Conservation (phyloP, 2,329 filamentous ascomycete species). For the Neurospora sp. region DNA sequence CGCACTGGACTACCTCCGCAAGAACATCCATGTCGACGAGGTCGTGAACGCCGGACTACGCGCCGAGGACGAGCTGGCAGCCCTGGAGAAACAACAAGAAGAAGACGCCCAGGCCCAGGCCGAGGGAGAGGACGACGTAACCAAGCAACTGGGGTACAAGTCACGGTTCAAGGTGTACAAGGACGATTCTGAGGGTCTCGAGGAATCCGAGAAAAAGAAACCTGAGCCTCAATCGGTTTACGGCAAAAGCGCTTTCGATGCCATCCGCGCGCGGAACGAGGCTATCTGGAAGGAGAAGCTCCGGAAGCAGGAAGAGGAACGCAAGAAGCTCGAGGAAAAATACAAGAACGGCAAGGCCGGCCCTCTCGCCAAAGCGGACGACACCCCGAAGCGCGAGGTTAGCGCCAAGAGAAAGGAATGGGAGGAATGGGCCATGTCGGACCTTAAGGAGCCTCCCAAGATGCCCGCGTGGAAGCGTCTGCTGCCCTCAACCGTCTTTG, state of each 20-base stretch:
- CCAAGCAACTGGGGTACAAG: slow-evolving; percentile 1
- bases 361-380: slow-evolving; percentile 30
- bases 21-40: slow-evolving; percentile 47
- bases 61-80: slow-evolving; percentile 51
- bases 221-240: slow-evolving; percentile 34
- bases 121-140: slow-evolving; percentile 11
- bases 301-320: slow-evolving; percentile 18
- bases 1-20: slow-evolving; percentile 46
- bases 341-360: slow-evolving; percentile 29
- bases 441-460: slow-evolving; percentile 40
- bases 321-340: slow-evolving; percentile 28
- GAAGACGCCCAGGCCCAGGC: slow-evolving; percentile 14
- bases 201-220: slow-evolving; percentile 18
- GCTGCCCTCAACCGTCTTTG: slow-evolving; percentile 41
- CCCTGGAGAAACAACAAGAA: slow-evolving; percentile 31
- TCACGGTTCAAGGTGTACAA: slow-evolving; percentile 17
- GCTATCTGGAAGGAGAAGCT: slow-evolving; percentile 37
- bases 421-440: slow-evolving; percentile 36
- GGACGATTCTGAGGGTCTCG: slow-evolving; percentile 1
- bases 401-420: slow-evolving; percentile 32
- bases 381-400: slow-evolving; percentile 25
- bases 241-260: slow-evolving; percentile 46
- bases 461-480: slow-evolving; percentile 44
- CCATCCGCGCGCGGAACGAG: slow-evolving; percentile 43
- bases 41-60: slow-evolving; percentile 49